phyloP scores from a whole-genome alignment of 2,329 filamentous ascomycete species.

The Cercospora sp. region DNA sequence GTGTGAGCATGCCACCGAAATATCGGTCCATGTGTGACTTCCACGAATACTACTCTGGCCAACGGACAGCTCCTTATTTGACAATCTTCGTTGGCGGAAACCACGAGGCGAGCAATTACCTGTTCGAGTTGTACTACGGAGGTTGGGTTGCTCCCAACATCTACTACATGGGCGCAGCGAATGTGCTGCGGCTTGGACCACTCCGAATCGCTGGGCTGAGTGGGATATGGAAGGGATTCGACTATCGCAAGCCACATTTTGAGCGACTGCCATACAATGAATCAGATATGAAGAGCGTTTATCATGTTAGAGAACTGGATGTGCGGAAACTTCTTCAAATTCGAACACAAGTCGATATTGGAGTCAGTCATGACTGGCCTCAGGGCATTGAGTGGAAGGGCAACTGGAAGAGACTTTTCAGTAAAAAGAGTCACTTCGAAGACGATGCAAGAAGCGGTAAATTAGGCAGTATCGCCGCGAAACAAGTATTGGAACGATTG shows the following conservation, averaged over 20 bases:
- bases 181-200: conserved; percentile 79
- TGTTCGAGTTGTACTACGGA: conserved; percentile 92
- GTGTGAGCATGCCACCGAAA: conserved; percentile 86
- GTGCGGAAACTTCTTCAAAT: conserved; percentile 84
- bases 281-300: conserved; percentile 77
- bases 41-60: conserved; percentile 86
- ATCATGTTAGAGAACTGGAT: conserved; percentile 87
- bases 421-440: conserved; percentile 71
- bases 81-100: conserved; percentile 94
- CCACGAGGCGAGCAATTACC: conserved; percentile 86
- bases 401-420: conserved; percentile 66
- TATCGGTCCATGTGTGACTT: conserved; percentile 90
- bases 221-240: conserved; percentile 90
- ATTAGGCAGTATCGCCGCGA: conserved; percentile 78
- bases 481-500: conserved; percentile 75
- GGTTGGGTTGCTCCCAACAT: conserved; percentile 97
- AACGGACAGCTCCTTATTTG: conserved; percentile 74
- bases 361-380: conserved; percentile 95
- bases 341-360: conserved; percentile 84
- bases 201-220: conserved; percentile 86
- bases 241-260: conserved; percentile 79
- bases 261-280: conserved; percentile 82
- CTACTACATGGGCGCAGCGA: conserved; percentile 93
- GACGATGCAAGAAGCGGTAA: conserved; percentile 72
- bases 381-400: conserved; percentile 77